A percentile compares a stretch with the other conserved stretches of the same genome.
phyloP scores from a whole-genome alignment of 2,329 filamentous ascomycete genomes.

The Chalaropsis thielavioides region DNA sequence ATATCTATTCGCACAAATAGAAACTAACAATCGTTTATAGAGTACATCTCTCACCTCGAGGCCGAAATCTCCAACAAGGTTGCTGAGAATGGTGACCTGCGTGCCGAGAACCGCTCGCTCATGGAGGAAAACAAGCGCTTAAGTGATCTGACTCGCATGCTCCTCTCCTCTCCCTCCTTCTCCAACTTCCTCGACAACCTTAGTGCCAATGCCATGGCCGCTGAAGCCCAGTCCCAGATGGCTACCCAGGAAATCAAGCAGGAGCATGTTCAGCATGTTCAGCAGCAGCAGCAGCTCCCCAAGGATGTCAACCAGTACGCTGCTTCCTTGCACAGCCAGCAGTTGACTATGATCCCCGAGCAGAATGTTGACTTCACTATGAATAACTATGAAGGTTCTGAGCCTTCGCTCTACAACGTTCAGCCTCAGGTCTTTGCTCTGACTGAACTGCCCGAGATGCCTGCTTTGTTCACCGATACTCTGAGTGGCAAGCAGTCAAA shows the following conservation, averaged over 20 bases:
- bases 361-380: slow-evolving; percentile 60
- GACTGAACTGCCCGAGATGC: slow-evolving; percentile 52
- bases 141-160: slow-evolving; percentile 64
- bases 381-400: slow-evolving; percentile 41
- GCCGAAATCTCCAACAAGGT: slow-evolving; percentile 71
- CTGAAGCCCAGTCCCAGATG: slow-evolving; percentile 27
- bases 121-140: slow-evolving; percentile 74
- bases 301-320: slow-evolving; percentile 54
- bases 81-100: slow-evolving; percentile 68
- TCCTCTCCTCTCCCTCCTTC: slow-evolving; percentile 68
- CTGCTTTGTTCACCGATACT: slow-evolving; percentile 43
- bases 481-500: slow-evolving; percentile 59
- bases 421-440: slow-evolving; percentile 63
- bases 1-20: neutral
- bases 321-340: slow-evolving; percentile 39
- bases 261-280: slow-evolving; percentile 26
- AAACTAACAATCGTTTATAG: slow-evolving; percentile 44
- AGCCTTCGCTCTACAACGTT: slow-evolving; percentile 38
- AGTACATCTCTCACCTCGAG: slow-evolving; percentile 94
- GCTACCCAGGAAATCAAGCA: slow-evolving; percentile 21
- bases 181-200: slow-evolving; percentile 63
- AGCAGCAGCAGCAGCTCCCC: slow-evolving; percentile 37
- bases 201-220: slow-evolving; percentile 29
- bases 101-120: slow-evolving; percentile 65
- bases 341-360: slow-evolving; percentile 72